phyloP scores from a whole-genome alignment of 345 rosid genomes.

The Boechera stricta region DNA sequence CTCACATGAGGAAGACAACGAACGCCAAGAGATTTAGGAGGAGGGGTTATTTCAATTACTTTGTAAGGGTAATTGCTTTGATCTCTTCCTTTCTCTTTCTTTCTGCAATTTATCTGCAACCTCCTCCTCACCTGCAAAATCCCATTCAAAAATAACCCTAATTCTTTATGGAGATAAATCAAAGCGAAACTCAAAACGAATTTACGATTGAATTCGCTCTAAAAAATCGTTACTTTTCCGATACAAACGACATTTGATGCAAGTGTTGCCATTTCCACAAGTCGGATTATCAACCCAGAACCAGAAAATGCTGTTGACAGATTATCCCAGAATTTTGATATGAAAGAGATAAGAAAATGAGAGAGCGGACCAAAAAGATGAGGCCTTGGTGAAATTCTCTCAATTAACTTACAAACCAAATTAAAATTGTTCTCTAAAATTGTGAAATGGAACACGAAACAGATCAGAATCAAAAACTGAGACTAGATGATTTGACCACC shows the following conservation, averaged over 20 bases:
- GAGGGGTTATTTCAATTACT: constrained; percentile 93
- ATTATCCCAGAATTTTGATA: background rate
- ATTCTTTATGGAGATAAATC: too few species aligned
- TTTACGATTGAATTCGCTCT: background rate
- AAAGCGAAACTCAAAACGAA: too few species aligned
- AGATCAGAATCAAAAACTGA: background rate
- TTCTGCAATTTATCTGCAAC: constrained; percentile 61
- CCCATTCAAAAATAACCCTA: background rate
- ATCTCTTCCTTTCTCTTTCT: constrained; percentile 72
- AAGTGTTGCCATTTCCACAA: constrained; percentile 50
- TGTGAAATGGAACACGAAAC: constrained; percentile 3
- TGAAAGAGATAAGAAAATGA: background rate
- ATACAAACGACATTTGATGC: constrained; percentile 48
- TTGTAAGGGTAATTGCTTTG: constrained; percentile 63
- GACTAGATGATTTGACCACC: constrained; percentile 7
- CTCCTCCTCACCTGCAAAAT: constrained; percentile 47
- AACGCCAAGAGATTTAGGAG: constrained; percentile 87
- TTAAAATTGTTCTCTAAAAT: too few species aligned
- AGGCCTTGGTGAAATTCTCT: background rate
- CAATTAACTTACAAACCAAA: background rate
- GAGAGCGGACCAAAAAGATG: background rate
- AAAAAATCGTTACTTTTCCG: constrained; percentile 46
- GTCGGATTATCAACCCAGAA: background rate
- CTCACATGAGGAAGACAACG: constrained; percentile 84
- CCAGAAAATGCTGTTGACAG: background rate